phyloP scores from a whole-genome alignment of 2,329 filamentous ascomycete species.

The Neonectria hederae region DNA sequence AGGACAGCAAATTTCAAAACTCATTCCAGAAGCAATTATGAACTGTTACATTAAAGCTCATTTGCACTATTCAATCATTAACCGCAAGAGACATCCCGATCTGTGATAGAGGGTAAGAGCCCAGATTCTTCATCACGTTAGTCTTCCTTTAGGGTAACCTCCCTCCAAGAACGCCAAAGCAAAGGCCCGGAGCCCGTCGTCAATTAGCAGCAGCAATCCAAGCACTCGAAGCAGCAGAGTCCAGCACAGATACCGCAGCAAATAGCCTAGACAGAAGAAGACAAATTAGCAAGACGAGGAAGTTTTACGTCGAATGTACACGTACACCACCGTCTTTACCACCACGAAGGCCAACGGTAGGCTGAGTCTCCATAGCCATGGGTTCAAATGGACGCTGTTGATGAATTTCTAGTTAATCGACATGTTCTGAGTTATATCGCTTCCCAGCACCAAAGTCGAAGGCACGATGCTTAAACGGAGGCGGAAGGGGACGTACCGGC shows the following conservation, averaged over 20 bases:
- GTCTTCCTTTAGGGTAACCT: constrained; percentile 8
- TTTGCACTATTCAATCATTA: constrained; percentile 22
- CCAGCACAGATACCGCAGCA: constrained; percentile 54
- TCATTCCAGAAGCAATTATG: too few relatives aligned
- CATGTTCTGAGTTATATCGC: background rate
- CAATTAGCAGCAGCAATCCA: constrained; percentile 46
- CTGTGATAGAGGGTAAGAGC: background rate
- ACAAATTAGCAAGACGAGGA: background rate
- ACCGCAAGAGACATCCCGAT: background rate
- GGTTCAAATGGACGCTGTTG: constrained; percentile 47
- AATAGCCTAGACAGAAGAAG: constrained; percentile 43
- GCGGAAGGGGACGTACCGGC: constrained; percentile 44
- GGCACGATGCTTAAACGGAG: constrained; percentile 13
- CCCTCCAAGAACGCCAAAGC: constrained; percentile 39
- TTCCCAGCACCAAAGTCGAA: background rate
- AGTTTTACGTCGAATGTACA: background rate
- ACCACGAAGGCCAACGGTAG: constrained; percentile 45
- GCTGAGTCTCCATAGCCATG: constrained; percentile 45
- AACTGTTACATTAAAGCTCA: background rate
- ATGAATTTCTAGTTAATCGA: background rate
- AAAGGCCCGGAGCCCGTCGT: background rate
- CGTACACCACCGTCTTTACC: constrained; percentile 50
- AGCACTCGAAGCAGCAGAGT: constrained; percentile 52
- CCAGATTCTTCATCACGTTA: background rate
- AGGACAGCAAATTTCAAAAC: background rate